Evolutionary conservation across 2,329 filamentous ascomycete genomes (phyloP), one percentile per base, ranked within the genome.

Genomic region (Colletotrichum abscissum): DNA sequence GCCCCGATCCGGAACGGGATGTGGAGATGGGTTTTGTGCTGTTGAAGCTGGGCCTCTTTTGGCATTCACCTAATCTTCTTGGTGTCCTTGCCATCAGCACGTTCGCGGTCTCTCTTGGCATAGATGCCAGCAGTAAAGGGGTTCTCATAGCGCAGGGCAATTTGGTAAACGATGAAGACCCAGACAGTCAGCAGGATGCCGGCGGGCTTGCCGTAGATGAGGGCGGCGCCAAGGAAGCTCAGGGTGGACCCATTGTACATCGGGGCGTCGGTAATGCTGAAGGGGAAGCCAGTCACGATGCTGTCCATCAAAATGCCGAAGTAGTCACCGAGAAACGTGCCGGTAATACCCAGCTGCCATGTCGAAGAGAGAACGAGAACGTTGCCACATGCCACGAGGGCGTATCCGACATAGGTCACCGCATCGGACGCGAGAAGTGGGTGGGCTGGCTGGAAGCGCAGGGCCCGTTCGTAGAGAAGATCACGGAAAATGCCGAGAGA

Each of bases 261-360:
- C 75, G 97, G 97, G 65, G 95, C 93, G 76, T 91, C 90, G 67
- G 93, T 95, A 74, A 98, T 89, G 83, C 94, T 98, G 89, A 99
- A 99, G 2, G 97, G 97, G 82, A 99, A 99, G 16, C 94, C 93
- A 14, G 95, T 97, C 65, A 99, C 95, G 79, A 96, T 96, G 77
- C 93, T 87, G 81, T 98, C 96, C 95, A 98, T 97, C 76, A 99
- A 88, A 82, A 98, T 98, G 78, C 97, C 97, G 81, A 98, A 99
- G 88, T 99, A 99, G 86, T 99, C 97, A 78, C 97, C 97, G 46
- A 99, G 88, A 82, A 98, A 99, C 49, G 97, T 99, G 75, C 97
- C 97, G 0, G 95, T 98, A 79, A 99, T 91, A 71, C 97, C 97
- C 54, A 99, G 91, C 42, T 92, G 93, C 91, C 92, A 98, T 85